Evolutionary conservation across 2,329 filamentous ascomycete species (phyloP).

Genomic region (Elsinoe necatrix): DNA sequence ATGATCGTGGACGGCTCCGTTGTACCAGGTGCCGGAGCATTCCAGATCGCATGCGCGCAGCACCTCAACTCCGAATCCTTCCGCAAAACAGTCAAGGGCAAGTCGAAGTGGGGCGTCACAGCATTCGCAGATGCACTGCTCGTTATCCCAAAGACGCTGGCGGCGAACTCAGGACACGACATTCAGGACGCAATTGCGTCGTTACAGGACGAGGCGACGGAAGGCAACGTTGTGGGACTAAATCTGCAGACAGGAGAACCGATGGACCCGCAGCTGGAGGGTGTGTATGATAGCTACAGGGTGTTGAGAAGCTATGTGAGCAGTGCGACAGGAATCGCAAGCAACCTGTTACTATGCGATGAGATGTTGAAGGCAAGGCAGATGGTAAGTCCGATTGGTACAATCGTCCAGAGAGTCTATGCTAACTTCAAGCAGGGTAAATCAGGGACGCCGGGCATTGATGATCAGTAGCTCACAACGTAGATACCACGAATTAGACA

Average conservation of each 20-base stretch:
- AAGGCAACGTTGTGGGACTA: slow-evolving; percentile 79
- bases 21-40: slow-evolving; percentile 87
- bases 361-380: slow-evolving; percentile 96
- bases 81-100: slow-evolving; percentile 87
- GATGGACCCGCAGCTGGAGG: slow-evolving; percentile 89
- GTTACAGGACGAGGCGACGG: slow-evolving; percentile 74
- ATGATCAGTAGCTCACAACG: background rate
- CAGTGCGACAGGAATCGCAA: slow-evolving; percentile 88
- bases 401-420: slow-evolving; percentile 5
- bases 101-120: slow-evolving; percentile 90
- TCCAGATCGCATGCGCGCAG: slow-evolving; percentile 85
- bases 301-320: slow-evolving; percentile 90
- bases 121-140: slow-evolving; percentile 93
- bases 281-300: slow-evolving; percentile 92
- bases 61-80: slow-evolving; percentile 84
- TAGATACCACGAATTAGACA: no score
- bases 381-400: slow-evolving; percentile 52
- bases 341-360: slow-evolving; percentile 89
- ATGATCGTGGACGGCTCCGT: slow-evolving; percentile 98
- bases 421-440: slow-evolving; percentile 9
- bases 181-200: slow-evolving; percentile 87
- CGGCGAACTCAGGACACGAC: slow-evolving; percentile 91
- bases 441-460: slow-evolving; percentile 5
- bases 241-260: slow-evolving; percentile 80
- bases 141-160: slow-evolving; percentile 93